phyloP scores from a whole-genome alignment of 176 grass and related monocot genomes.

The Juncus effusus region DNA sequence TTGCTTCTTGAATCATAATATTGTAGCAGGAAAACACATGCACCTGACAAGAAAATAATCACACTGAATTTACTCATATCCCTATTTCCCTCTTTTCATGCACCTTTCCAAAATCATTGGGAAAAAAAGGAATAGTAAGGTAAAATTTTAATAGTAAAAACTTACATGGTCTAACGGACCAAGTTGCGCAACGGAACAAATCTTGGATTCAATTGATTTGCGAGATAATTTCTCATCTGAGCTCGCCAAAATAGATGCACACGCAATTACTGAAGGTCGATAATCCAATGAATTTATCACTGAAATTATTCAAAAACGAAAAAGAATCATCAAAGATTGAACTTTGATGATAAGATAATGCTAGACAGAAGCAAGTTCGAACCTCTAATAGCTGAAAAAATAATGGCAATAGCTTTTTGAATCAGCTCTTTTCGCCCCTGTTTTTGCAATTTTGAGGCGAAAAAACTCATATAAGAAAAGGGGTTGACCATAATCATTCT shows the following conservation, averaged over 20 bases:
- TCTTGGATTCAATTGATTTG: conserved; percentile 47
- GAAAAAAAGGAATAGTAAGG: not conserved
- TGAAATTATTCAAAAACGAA: conserved; percentile 21
- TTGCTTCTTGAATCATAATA: conserved; percentile 61
- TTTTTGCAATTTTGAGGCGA: conserved; percentile 41
- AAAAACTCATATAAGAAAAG: conserved; percentile 72
- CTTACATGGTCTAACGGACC: conserved; percentile 67
- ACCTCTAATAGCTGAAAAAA: conserved; percentile 45
- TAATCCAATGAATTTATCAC: conserved; percentile 59
- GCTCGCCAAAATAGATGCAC: conserved; percentile 55
- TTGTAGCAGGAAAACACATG: conserved; percentile 94
- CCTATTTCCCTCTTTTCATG: conserved; percentile 32
- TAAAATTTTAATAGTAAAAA: not conserved
- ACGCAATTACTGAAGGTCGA: conserved; percentile 58
- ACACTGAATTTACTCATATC: conserved; percentile 44
- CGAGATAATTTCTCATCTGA: conserved; percentile 27
- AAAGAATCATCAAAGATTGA: conserved; percentile 10
- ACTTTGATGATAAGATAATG: conserved; percentile 18
- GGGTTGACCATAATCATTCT: conserved; percentile 62
- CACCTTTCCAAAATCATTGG: conserved; percentile 19
- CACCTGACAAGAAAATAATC: conserved; percentile 52
- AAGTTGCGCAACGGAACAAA: conserved; percentile 37
- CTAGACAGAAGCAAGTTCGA: not conserved
- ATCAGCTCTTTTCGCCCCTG: conserved; percentile 38
- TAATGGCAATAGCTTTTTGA: conserved; percentile 42